Evolutionary conservation across 345 rosid genomes (phyloP).

Genomic region (Erysimum cheiranthoides): DNA sequence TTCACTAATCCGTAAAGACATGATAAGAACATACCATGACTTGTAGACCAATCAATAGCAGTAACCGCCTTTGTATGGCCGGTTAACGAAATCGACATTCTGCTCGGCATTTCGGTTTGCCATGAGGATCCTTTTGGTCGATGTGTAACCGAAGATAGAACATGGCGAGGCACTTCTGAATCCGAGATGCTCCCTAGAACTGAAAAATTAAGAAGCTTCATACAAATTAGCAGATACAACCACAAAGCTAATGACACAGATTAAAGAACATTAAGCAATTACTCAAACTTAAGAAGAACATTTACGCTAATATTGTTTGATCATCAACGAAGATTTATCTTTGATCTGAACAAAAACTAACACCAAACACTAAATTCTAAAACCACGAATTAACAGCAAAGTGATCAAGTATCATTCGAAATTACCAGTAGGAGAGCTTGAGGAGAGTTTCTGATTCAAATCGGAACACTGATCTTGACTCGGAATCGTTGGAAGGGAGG

Average conservation of each 20-base stretch:
- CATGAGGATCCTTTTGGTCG: conserved; percentile 43
- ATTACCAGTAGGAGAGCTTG: conserved; percentile 52
- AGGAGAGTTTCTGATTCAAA: conserved; percentile 21
- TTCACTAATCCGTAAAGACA: too few relatives aligned
- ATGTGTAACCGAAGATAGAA: conserved; percentile 52
- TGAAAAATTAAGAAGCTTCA: conserved; percentile 43
- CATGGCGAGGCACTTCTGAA: conserved; percentile 51
- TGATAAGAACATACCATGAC: conserved; percentile 71
- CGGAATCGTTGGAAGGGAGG: conserved; percentile 25
- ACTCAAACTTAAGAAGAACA: background rate
- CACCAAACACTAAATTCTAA: conserved; percentile 13
- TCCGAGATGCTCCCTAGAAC: conserved; percentile 68
- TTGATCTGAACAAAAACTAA: conserved; percentile 1
- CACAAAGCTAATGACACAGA: background rate
- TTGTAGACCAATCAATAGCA: conserved; percentile 72
- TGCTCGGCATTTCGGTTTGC: conserved; percentile 53
- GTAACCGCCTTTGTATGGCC: conserved; percentile 77
- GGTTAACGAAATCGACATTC: conserved; percentile 55
- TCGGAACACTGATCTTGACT: conserved; percentile 26
- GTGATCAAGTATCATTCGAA: background rate
- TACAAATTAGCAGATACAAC: conserved; percentile 21
- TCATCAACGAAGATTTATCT: background rate
- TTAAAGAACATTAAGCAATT: conserved; percentile 1
- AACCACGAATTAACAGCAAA: conserved; percentile 3
- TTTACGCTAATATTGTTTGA: background rate